phyloP scores from a whole-genome alignment of 2,329 filamentous ascomycete species.

The Conoideocrella luteorostrata region DNA sequence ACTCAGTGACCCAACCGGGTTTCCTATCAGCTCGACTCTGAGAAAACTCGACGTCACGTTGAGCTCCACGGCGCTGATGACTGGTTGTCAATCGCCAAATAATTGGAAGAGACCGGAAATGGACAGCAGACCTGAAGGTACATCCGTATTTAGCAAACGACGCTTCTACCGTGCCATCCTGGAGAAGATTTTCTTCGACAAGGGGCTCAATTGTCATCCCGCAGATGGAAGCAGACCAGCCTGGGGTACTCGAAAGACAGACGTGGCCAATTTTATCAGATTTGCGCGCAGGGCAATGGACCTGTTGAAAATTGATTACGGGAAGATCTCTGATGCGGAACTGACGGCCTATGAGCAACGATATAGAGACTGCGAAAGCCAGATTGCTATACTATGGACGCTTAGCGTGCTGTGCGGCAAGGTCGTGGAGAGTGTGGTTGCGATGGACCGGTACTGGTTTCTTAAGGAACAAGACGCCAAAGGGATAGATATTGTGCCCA shows the following conservation, averaged over 20 bases:
- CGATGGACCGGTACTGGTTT: slow-evolving; percentile 25
- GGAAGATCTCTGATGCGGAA: slow-evolving; percentile 14
- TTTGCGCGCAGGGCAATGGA: slow-evolving; percentile 21
- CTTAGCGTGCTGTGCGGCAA: slow-evolving; percentile 26
- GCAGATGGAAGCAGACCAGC: slow-evolving; percentile 11
- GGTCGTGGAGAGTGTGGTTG: slow-evolving; percentile 24
- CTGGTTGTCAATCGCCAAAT: slow-evolving; percentile 25
- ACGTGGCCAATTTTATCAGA: slow-evolving; percentile 17
- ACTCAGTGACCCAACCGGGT: slow-evolving; percentile 28
- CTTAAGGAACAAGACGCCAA: slow-evolving; percentile 17
- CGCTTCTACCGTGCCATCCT: slow-evolving; percentile 21
- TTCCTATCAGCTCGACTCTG: slow-evolving; percentile 30
- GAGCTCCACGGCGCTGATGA: slow-evolving; percentile 26
- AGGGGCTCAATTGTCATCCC: slow-evolving; percentile 11
- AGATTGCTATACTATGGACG: slow-evolving; percentile 26
- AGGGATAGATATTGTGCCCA: slow-evolving; percentile 18
- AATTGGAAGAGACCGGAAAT: slow-evolving; percentile 22
- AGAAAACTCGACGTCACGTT: slow-evolving; percentile 15
- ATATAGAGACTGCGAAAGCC: slow-evolving; percentile 17
- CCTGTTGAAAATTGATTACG: slow-evolving; percentile 14
- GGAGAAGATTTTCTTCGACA: slow-evolving; percentile 22
- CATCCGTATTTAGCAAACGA: slow-evolving; percentile 18
- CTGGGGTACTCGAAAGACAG: slow-evolving; percentile 26
- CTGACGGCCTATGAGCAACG: slow-evolving; percentile 18
- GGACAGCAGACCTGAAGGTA: not conserved